Base-by-base conservation (phyloP, 257 asterid species). In the Przewalskia tangutica region DNA sequence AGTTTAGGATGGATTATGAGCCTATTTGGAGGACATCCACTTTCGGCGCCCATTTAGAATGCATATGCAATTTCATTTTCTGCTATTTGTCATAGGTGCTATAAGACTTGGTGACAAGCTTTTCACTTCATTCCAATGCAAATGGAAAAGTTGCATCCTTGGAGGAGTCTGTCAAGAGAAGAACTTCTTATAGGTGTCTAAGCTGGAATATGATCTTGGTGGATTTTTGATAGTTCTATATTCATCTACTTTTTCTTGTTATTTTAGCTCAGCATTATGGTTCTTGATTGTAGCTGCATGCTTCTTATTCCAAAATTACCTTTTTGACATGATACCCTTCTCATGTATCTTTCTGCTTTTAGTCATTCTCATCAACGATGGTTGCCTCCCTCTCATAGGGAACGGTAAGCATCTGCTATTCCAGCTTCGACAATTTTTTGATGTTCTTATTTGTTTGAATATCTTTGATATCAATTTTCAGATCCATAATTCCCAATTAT, bases 31-130 rank as follows among this genome's bases (percentile, higher is more conserved):
- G 9, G 77, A 42, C 55, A 68, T 50, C 44, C 44, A 48, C 0
- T 73, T 71, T 73, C n/a, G 36, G 5, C 13, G 23, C 4, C 79
- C 79, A 23, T 16, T 48, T 27, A 12, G 14, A 46, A 73, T 50
- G 62, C 79, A 48, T 73, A 73, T 73, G 79, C 60, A 48, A 36
- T 73, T 73, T 73, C 23, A 73, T 73, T 36, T 73, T 48, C 79
- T 48, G 3, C 13, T 38, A n/a, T n/a, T 68, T 42, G 60, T 2
- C 44, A 23, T 48, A 12, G 60, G 54, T 73, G 7, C 18, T 71
- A 0, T 73, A 48, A 4, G 59, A 12, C 44, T 12, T 1, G 8
- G 56, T 12, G 42, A 73, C 1, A 13, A 73, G 4, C 11, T 44
- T 44, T 17, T n/a, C 48, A 1, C 48, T 38, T 38, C 10, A 9